Evolutionary conservation across 805 yeast species (phyloP), one percentile per base, ranked within the genome.

Genomic region (Monosporozyma siamensis): DNA sequence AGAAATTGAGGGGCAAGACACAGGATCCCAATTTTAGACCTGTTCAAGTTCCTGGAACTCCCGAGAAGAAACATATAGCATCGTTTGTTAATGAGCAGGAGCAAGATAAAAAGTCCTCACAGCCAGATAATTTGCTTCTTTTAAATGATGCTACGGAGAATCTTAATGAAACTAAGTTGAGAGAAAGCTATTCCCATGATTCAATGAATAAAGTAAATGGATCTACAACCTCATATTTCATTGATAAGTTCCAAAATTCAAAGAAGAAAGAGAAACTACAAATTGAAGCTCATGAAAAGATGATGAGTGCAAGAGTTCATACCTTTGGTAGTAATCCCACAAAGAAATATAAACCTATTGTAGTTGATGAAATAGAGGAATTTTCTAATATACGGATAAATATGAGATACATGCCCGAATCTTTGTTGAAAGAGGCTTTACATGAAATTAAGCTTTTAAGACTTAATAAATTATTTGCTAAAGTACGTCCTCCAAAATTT

Each of bases 401-500:
- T 0, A 68, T 68, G 44, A 59, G 84, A 37, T 81, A 77, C 50
- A 52, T 81, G 1, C 58, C 69, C 0, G 34, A 48, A 7, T 56
- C 51, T 0, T 54, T 52, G 0, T 46, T 84, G 3, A 55, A 61
- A 1, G 34, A 47, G 4, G 52, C 72, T 3, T 50, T 86, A 6
- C 48, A 58, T 11, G 74, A 72, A 12, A 71, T 74, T 46, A 77
- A 79, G 49, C 56, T 80, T 1, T 60, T 84, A 37, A 65, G 82
- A 32, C 57, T 85, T 2, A 72, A 73, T 8, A 77, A 78, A 49
- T 58, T 82, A 2, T 69, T 76, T 50, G 81, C 86, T 1, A 77
- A 79, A 48, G 77, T 88, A 1, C 49, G 58, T 23, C 81, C 92
- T 2, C 92, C 95, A 0, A 67, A 74, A 17, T 88, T 74, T 54